Evolutionary conservation across 495 filamentous ascomycete genomes (phyloP), one percentile per base, ranked within the genome.

Genomic region (Astrothelium macrocarpum): DNA sequence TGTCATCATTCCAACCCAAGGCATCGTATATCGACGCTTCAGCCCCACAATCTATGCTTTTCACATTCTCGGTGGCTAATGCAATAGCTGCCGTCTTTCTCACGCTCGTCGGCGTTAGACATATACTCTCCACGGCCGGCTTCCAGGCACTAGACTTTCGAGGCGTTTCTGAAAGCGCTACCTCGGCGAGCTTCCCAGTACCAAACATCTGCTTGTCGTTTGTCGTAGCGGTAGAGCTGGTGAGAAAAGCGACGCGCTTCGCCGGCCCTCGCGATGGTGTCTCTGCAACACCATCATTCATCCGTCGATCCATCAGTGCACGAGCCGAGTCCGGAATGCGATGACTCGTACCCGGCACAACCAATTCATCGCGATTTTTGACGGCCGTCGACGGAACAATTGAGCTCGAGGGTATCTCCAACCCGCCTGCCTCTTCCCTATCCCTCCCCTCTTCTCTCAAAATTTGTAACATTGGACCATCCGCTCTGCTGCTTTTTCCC

Each of bases 1-100:
- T 79, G 65, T 87, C 82, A 69, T 88, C 85, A 67, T 93, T 87
- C 91, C 91, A 90, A 56, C 90, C 87, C 59, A 94, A 71, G 39
- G 78, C 76, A 72, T 87, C 83, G 70, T 88, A 95, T 56, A 96
- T 88, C 20, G 76, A 78, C 25, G 53, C 53, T 69, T 77, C 74
- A 32, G 36, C 34, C 34, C 14, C 28, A 56, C 14, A n/a, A 74
- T 80, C 71, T 10, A 60, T 62, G 45, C 59, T 61, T 46, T 67
- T 62, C 42, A 65, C 36, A 42, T 63, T 70, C 2, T 53, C 25
- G 58, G 59, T 56, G 62, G 64, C 62, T 36, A 16, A 25, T 59
- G 63, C n/a, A 32, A 59, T 59, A 23, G 46, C 58, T 20, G 65
- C 29, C 42, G 56, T 59, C 66, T 59, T 60, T 53, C 49, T 25